Base-by-base conservation (phyloP, 352 stramenopile species). In the Phytophthora meadii region DNA sequence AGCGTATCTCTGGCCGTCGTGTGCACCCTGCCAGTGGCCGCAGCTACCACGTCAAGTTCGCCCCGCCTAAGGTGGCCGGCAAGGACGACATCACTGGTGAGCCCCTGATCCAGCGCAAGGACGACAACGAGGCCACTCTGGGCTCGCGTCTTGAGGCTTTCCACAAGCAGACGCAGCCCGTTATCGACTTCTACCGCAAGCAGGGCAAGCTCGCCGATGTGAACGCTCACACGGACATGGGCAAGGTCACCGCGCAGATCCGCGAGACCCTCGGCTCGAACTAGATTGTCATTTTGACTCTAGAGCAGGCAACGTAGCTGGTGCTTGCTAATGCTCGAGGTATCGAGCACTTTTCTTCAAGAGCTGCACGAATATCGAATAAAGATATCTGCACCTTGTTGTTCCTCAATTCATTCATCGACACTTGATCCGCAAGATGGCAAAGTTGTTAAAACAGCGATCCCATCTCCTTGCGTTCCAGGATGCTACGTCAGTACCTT, bases 21-120 rank as follows among this genome's bases (percentile, higher is more conserved):
- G 97, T 99, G 74, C 95, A 99, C 87, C 89, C 94, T 48, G 86
- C 76, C n/a, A 97, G 79, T 37, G 97, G 97, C 79, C 89, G 95
- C 65, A 98, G 87, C 75, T 99, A 99, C 83, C 97, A 99, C 77
- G 87, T 98, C 61, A 98, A 99, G 88, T 99, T 98, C 82, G 97
- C 97, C 63, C 96, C 97, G 48, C 97, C 97, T 27, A 97, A 99
- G 84, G 85, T 89, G 12, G 75, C 75, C 1, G 84, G 77, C 61
- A 88, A 89, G 66, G 88, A 96, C 77, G 97, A 99, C 76, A 60
- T 98, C 45, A 99, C 97, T n/a, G 94, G 95, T 42, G 97, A 99
- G 70, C 70, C 89, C 41, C 83, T 99, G 54, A 99, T 99, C 83
- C 96, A 99, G 81, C 89, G 97, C 71, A 97, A 97, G 70, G 97